phyloP scores from a whole-genome alignment of 2,329 filamentous ascomycete genomes.

The Didymella arachidicola region DNA sequence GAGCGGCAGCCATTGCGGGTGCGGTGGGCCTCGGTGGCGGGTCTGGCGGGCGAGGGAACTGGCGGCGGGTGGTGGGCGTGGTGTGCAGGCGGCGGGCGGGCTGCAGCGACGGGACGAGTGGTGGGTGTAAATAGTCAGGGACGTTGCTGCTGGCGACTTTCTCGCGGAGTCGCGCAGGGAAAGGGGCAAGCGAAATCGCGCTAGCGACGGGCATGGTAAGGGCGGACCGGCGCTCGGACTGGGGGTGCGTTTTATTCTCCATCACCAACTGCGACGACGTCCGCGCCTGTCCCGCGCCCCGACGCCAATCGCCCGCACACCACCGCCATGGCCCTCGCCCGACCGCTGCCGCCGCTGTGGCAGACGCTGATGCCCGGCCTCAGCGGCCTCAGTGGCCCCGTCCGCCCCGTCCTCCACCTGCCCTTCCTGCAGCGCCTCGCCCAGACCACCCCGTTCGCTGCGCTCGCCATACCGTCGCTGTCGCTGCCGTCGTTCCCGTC shows the following conservation, averaged over 20 bases:
- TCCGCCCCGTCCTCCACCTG: slow-evolving; percentile 50
- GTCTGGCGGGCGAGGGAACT: slow-evolving; percentile 15
- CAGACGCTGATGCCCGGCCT: slow-evolving; percentile 63
- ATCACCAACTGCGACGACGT: slow-evolving; percentile 35
- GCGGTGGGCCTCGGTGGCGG: slow-evolving; percentile 36
- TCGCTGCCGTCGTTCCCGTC: slow-evolving; percentile 51
- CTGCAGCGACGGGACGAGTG: slow-evolving; percentile 23
- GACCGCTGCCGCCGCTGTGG: slow-evolving; percentile 54
- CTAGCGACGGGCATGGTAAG: slow-evolving; percentile 40
- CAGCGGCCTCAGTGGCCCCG: slow-evolving; percentile 52
- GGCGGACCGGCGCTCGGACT: slow-evolving; percentile 35
- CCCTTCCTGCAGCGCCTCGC: slow-evolving; percentile 56
- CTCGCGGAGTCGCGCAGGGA: slow-evolving; percentile 48
- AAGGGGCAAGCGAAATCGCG: slow-evolving; percentile 52
- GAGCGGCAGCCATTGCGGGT: slow-evolving; percentile 68
- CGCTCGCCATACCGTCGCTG: slow-evolving; percentile 61
- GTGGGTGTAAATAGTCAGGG: slow-evolving; percentile 41
- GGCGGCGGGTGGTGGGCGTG: slow-evolving; percentile 20
- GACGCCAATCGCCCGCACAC: slow-evolving; percentile 15
- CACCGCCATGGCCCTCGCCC: slow-evolving; percentile 50
- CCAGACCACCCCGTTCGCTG: slow-evolving; percentile 66
- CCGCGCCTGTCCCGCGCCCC: slow-evolving; percentile 20
- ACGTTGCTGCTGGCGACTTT: slow-evolving; percentile 49
- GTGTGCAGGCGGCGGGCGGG: slow-evolving; percentile 24
- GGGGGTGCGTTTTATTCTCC: slow-evolving; percentile 40